Base-by-base conservation (phyloP, 2,329 filamentous ascomycete species). In the Ophiostoma populinum region DNA sequence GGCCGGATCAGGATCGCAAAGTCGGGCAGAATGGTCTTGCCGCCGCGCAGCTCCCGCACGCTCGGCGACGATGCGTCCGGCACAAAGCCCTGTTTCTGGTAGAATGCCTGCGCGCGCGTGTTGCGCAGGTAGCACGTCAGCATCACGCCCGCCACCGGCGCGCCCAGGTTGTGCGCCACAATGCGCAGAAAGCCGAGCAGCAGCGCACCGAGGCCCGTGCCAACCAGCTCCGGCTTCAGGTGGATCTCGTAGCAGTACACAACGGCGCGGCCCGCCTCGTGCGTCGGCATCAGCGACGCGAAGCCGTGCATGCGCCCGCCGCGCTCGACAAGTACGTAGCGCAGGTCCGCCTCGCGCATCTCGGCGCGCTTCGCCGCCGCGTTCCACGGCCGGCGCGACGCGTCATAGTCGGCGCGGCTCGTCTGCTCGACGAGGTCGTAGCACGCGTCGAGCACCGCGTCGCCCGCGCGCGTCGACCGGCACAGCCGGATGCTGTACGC, bases 221-320 rank as follows among this genome's bases (percentile, higher is more conserved):
- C 32, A 11, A 18, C 66, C 5, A 79, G 50, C 2, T 58, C 53
- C 1, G 61, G 54, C 24, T 59, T 53, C 3, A 86, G 62, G 48
- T 87, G 80, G 24, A 87, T 70, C 54, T 87, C 80, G 50, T 85
- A 87, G 51, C 80, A 75, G 52, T 85, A 87, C 15, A 83, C 49
- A 2, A 85, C 78, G 0, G 72, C 61, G 39, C 70, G 56, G 2
- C 63, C 63, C 41, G 75, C 70, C 48, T 82, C 77, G 46, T 68
- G 68, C 2, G 73, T 77, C n/a, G 77, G 65, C 74, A 80, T 75
- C 47, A 80, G 58, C n/a, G 73, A 79, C 1, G 66, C 61, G 46
- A 80, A 78, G 5, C 62, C 72, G 13, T 54, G 50, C 7, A 75
- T 44, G 24, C 29, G 34, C 4, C 44, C 44, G 7, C 42, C 38